These are phyloP conservation scores for Lactifluus hygrophoroides DNA, from an alignment of 768 basidiomycete genomes.

Conservation along the genomic window DNA sequence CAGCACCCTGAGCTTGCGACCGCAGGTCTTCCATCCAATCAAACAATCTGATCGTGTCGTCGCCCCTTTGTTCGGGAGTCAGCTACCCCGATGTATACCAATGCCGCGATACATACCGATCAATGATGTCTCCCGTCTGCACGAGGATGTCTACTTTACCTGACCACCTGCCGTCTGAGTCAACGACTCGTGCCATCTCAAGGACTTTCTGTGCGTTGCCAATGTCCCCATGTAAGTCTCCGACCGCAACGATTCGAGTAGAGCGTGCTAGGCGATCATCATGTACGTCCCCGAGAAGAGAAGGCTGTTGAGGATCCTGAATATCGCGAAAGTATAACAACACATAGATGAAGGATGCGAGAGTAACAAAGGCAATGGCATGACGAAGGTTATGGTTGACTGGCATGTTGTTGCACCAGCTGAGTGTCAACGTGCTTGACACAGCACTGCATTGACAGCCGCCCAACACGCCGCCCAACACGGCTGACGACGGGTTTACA, in stretches of 20 bases:
- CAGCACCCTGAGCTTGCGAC: constrained; percentile 55
- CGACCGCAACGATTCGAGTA: constrained; percentile 72
- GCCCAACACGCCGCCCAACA: no score
- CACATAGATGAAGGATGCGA: neutral
- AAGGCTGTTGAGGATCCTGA: neutral
- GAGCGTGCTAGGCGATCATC: neutral
- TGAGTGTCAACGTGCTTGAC: no score
- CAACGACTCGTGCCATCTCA: constrained; percentile 68
- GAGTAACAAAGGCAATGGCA: neutral
- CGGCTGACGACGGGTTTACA: no score
- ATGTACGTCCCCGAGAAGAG: neutral
- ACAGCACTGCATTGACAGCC: no score
- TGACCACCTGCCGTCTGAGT: constrained; percentile 68
- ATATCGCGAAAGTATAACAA: neutral
- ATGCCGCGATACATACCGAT: constrained; percentile 45
- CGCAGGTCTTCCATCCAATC: constrained; percentile 78
- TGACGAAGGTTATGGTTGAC: constrained; percentile 20
- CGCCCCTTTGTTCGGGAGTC: constrained; percentile 46
- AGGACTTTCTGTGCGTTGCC: constrained; percentile 73
- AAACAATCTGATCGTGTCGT: constrained; percentile 84
- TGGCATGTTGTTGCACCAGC: neutral
- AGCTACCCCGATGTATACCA: neutral
- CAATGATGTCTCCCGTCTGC: constrained; percentile 94
- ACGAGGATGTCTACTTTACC: constrained; percentile 80
- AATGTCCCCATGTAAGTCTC: constrained; percentile 88